Percentiles rank a stretch among this genome's conserved stretches.
Conservation (phyloP, 805 yeast species). For the Yarrowia sp. region DNA sequence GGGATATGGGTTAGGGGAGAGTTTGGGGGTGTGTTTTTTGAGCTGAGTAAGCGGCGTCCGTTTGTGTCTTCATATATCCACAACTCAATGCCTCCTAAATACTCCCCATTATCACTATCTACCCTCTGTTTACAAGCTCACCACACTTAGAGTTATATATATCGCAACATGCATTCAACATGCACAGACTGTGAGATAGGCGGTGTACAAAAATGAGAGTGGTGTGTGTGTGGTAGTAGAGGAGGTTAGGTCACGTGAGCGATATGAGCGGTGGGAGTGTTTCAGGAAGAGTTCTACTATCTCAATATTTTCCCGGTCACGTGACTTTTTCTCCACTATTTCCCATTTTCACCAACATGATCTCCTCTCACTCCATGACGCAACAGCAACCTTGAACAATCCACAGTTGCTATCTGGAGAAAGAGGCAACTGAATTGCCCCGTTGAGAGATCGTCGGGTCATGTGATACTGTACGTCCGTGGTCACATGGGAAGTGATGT, state of each 20-base stretch:
- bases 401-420: background rate
- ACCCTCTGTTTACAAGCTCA: background rate
- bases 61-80: no score
- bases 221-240: background rate
- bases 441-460: background rate
- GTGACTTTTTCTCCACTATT: no score
- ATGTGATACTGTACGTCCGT: no score
- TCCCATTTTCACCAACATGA: no score
- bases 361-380: background rate
- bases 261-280: no score
- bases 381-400: background rate
- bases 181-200: background rate
- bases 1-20: background rate
- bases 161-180: conserved; percentile 6
- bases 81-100: background rate
- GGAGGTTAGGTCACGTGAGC: background rate
- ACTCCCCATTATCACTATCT: background rate
- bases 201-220: background rate
- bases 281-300: no score
- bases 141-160: conserved; percentile 6
- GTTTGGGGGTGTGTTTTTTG: no score
- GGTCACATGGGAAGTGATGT: no score
- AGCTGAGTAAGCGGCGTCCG: no score
- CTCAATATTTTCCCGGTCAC: no score
- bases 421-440: background rate